phyloP scores from a whole-genome alignment of 2,329 filamentous ascomycete species.

The Lasiodiplodia sp. region DNA sequence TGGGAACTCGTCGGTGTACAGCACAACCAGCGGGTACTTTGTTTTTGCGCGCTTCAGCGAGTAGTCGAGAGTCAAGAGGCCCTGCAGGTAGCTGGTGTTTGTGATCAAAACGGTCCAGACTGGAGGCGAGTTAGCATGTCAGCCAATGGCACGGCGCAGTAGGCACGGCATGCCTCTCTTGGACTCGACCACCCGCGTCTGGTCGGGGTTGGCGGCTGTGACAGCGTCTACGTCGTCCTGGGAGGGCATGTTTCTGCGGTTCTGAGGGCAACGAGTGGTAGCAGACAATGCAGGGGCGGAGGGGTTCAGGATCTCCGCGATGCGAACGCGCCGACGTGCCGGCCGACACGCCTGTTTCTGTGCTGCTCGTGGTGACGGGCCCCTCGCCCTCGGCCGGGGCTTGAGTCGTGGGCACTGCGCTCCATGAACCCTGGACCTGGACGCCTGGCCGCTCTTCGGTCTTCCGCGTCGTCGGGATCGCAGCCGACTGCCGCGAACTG shows the following conservation, averaged over 20 bases:
- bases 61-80: slow-evolving; percentile 81
- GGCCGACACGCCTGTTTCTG: slow-evolving; percentile 23
- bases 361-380: slow-evolving; percentile 22
- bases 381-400: slow-evolving; percentile 11
- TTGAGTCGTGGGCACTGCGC: slow-evolving; percentile 16
- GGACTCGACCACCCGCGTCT: slow-evolving; percentile 40
- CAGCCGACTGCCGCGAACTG: slow-evolving; percentile 12
- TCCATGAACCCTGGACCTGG: neutral
- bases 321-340: slow-evolving; percentile 11
- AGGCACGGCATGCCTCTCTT: slow-evolving; percentile 43
- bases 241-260: slow-evolving; percentile 1
- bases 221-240: slow-evolving; percentile 19
- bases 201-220: slow-evolving; percentile 34
- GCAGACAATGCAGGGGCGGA: slow-evolving; percentile 20
- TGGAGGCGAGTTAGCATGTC: slow-evolving; percentile 44
- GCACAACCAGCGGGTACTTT: slow-evolving; percentile 78
- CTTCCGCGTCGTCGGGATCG: slow-evolving; percentile 13
- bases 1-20: slow-evolving; percentile 83
- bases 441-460: neutral
- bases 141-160: neutral
- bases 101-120: slow-evolving; percentile 91
- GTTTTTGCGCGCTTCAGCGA: slow-evolving; percentile 71
- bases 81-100: slow-evolving; percentile 80
- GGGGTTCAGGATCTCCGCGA: slow-evolving; percentile 26
- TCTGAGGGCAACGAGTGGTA: slow-evolving; percentile 8